Evolutionary conservation across 352 stramenopile species (phyloP).

Genomic region (Pythium apleroticum): DNA sequence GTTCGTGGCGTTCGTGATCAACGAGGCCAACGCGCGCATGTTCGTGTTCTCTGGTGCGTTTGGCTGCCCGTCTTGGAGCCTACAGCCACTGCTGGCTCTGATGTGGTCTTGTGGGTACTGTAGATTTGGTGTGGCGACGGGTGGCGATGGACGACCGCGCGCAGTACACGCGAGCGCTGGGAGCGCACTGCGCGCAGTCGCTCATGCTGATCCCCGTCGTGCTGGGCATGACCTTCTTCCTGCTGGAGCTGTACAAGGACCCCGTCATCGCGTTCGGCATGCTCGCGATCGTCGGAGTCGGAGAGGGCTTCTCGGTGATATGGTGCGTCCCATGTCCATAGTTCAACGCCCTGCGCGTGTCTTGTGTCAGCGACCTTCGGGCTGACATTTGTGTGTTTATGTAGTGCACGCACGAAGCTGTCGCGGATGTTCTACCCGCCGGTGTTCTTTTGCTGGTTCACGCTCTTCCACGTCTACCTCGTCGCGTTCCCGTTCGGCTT

Average conservation of each 20-base stretch:
- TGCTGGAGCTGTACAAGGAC: constrained; percentile 95
- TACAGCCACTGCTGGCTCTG: too few relatives aligned
- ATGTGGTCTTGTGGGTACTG: not conserved
- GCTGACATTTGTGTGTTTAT: not conserved
- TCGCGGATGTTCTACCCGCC: constrained; percentile 84
- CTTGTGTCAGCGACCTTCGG: not conserved
- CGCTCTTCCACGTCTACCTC: constrained; percentile 95
- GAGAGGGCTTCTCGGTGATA: constrained; percentile 91
- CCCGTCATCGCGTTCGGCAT: constrained; percentile 90
- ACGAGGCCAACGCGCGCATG: constrained; percentile 93
- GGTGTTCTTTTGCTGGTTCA: constrained; percentile 94
- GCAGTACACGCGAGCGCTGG: constrained; percentile 30
- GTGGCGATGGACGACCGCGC: constrained; percentile 58
- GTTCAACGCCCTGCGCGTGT: too few relatives aligned
- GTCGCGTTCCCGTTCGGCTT: constrained; percentile 94
- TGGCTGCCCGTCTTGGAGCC: too few relatives aligned
- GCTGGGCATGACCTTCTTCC: constrained; percentile 95
- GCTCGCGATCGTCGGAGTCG: constrained; percentile 85
- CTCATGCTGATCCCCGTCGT: constrained; percentile 94
- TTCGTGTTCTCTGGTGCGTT: constrained; percentile 90
- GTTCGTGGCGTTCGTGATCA: constrained; percentile 92
- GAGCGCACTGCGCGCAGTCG: constrained; percentile 89
- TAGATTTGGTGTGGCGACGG: constrained; percentile 83
- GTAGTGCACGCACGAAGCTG: constrained; percentile 66
- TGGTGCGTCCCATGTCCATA: constrained; percentile 35